A percentile compares a stretch with the other conserved stretches of the same genome.
Evolutionary conservation across 176 grass and related monocot species (phyloP).

Genomic region (Thalia dealbata): DNA sequence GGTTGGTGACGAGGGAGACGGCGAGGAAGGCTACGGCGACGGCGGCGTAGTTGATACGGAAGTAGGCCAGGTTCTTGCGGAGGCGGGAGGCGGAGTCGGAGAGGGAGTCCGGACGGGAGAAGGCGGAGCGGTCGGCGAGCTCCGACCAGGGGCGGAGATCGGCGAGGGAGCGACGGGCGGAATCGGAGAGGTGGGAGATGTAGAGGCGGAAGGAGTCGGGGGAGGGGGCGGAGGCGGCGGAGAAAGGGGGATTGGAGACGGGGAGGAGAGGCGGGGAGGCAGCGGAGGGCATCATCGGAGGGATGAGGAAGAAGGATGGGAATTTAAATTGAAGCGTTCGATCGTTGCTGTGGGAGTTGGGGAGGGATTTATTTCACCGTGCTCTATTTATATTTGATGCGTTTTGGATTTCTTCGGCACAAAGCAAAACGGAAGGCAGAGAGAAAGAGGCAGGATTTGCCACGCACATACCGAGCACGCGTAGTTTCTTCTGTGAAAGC

Average conservation of each 20-base stretch:
- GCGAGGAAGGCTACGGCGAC: slow-evolving; percentile 55
- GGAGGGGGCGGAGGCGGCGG: slow-evolving; percentile 20
- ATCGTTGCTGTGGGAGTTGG: too few species aligned
- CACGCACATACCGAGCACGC: not conserved
- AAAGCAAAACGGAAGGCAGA: not conserved
- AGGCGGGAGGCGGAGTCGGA: slow-evolving; percentile 73
- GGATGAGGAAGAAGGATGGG: not conserved
- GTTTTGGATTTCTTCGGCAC: not conserved
- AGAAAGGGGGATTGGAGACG: slow-evolving; percentile 34
- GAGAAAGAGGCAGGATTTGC: not conserved
- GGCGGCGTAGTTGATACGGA: slow-evolving; percentile 93
- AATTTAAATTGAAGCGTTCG: not conserved
- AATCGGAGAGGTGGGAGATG: slow-evolving; percentile 48
- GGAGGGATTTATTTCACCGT: not conserved
- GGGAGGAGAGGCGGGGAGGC: slow-evolving; percentile 46
- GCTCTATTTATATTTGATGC: not conserved
- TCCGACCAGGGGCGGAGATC: slow-evolving; percentile 72
- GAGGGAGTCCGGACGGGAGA: slow-evolving; percentile 61
- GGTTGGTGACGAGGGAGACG: slow-evolving; percentile 60
- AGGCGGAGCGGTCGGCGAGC: slow-evolving; percentile 72
- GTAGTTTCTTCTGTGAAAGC: too few species aligned
- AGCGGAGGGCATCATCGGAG: slow-evolving; percentile 14
- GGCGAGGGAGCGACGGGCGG: slow-evolving; percentile 48
- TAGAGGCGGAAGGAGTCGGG: slow-evolving; percentile 53
- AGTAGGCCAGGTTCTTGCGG: slow-evolving; percentile 76